phyloP scores from a whole-genome alignment of 192 early-diverging fungal genomes.

The Piromyces finnis region DNA sequence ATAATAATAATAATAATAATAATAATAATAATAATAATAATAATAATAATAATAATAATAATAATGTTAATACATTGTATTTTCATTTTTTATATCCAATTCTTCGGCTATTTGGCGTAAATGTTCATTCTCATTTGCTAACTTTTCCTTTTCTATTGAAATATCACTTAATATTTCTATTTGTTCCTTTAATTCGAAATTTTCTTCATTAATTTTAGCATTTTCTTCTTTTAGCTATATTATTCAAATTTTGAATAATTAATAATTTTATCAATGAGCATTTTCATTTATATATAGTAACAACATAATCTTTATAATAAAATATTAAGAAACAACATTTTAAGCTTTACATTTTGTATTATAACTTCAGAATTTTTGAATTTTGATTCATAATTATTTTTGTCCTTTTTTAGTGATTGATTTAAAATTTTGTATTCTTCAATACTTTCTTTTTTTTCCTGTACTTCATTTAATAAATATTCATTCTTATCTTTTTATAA shows the following conservation, averaged over 20 bases:
- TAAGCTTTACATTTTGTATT: background rate
- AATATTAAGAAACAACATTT: too few species aligned
- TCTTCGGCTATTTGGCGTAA: background rate
- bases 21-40: too few species aligned
- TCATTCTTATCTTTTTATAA: background rate
- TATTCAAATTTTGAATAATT: background rate
- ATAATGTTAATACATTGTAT: background rate
- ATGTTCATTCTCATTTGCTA: background rate
- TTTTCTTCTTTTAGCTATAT: background rate
- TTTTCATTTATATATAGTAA: too few species aligned
- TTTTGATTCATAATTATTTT: background rate
- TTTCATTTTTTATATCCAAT: background rate
- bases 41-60: too few species aligned
- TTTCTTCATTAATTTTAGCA: background rate
- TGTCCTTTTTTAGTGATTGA: background rate
- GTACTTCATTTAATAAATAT: background rate
- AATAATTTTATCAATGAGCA: too few species aligned
- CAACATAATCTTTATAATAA: too few species aligned
- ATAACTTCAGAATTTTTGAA: background rate
- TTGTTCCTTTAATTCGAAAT: background rate
- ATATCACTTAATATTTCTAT: background rate
- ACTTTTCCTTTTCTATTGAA: background rate
- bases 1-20: background rate
- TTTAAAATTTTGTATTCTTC: background rate
- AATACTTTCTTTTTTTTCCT: background rate